phyloP scores from a whole-genome alignment of 768 basidiomycete species.

The Rhizopogon roseolus region DNA sequence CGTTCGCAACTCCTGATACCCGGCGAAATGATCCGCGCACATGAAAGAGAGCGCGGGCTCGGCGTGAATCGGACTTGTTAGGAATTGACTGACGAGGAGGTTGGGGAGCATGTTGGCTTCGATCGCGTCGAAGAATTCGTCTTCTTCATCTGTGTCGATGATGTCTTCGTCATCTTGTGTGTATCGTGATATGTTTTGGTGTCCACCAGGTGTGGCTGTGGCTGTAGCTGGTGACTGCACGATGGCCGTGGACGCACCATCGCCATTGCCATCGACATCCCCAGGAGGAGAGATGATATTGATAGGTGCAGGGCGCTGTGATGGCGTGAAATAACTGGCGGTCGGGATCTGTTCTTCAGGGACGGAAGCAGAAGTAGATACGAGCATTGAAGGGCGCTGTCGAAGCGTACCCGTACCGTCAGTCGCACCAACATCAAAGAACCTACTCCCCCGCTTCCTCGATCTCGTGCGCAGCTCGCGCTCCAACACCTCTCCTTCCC shows the following conservation, averaged over 20 bases:
- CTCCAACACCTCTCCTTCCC: constrained; percentile 83
- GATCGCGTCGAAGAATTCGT: constrained; percentile 98
- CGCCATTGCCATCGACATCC: not conserved
- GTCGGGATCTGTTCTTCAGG: constrained; percentile 17
- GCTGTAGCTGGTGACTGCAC: not conserved
- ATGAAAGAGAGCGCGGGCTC: constrained; percentile 30
- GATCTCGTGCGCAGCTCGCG: constrained; percentile 63
- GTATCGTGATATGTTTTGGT: constrained; percentile 10
- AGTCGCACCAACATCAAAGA: constrained; percentile 36
- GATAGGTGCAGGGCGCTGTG: constrained; percentile 13
- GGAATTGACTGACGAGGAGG: constrained; percentile 60
- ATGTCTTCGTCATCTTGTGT: constrained; percentile 29
- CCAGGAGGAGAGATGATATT: constrained; percentile 8
- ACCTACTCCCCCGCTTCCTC: constrained; percentile 53
- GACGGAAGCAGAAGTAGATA: constrained; percentile 5
- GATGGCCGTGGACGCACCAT: constrained; percentile 7
- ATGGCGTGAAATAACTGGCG: constrained; percentile 12
- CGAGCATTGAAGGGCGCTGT: constrained; percentile 15
- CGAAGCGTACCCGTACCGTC: constrained; percentile 17
- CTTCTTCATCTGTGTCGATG: constrained; percentile 72
- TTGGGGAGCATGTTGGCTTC: constrained; percentile 78
- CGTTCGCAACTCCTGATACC: constrained; percentile 61
- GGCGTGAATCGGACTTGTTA: constrained; percentile 42
- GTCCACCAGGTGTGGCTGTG: not conserved
- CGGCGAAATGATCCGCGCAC: constrained; percentile 49